Base-by-base conservation (phyloP, 768 basidiomycete species). In the Boletus insuetus region DNA sequence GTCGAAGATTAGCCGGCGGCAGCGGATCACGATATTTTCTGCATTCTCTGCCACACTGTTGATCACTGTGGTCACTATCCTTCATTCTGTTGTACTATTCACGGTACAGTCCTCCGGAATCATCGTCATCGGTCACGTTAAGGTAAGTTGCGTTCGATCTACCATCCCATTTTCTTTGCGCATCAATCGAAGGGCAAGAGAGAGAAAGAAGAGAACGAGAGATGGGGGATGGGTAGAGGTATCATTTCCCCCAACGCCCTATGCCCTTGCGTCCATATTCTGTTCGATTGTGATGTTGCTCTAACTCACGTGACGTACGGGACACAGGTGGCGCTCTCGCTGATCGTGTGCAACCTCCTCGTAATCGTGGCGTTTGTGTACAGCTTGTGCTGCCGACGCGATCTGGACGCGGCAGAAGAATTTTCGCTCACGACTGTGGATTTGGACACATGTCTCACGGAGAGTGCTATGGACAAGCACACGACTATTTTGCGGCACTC, bases 261-360 rank as follows among this genome's bases (percentile, higher is more conserved):
- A 35, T 14, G 34, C 34, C 34, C 14, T 14, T 11, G 14, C 14
- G 6, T 35, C 34, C 6, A 35, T 14, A 11, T 14, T 35, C 12
- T 14, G 26, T 29, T 35, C 16, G 12, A 29, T 24, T 24, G 24
- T 32, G 32, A 32, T 34, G 3, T 35, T 35, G 34, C 3, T 24
- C 20, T 13, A 6, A 37, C 55, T 56, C 43, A 46, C 35, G 13
- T 37, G 22, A n/a, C 5, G 22, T 29, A 29, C 26, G 26, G 11
- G 26, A 29, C 11, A 55, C 40, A 67, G 67, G 20, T 58, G 4
- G 64, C 69, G 10, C 52, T 69, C 19, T 56, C 65, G 8, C 35
- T 65, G 26, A 49, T 69, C 38, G 52, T 69, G 7, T 70, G 68
- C 55, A 65, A 67, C 26, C 52, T 60, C 12, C 58, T 69, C 29